A percentile compares a stretch with the other conserved stretches of the same genome.
Evolutionary conservation across 2,329 filamentous ascomycete species (phyloP).

Genomic region (Metarhizium album): DNA sequence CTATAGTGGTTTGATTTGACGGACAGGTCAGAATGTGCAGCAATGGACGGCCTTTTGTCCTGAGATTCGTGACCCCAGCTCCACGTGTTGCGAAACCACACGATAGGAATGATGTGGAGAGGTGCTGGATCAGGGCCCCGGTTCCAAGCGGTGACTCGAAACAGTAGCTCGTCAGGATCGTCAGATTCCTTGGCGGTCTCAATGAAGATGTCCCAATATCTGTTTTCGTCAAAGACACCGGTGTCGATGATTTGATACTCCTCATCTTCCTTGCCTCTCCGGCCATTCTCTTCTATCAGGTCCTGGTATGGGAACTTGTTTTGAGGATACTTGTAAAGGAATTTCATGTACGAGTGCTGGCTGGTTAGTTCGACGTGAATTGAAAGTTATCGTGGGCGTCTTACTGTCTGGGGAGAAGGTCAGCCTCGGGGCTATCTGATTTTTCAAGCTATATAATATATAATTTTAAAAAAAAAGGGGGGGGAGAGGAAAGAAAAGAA

Average conservation of each 20-base stretch:
- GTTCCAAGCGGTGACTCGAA: constrained; percentile 94
- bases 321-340: constrained; percentile 95
- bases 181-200: constrained; percentile 93
- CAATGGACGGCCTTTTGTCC: constrained; percentile 71
- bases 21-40: constrained; percentile 52
- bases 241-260: constrained; percentile 93
- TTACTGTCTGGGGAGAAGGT: constrained; percentile 32
- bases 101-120: constrained; percentile 84
- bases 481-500: not conserved
- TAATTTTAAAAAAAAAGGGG: too few relatives aligned
- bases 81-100: constrained; percentile 98
- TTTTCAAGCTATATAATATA: too few relatives aligned
- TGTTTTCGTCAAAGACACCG: constrained; percentile 74
- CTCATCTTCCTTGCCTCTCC: constrained; percentile 60
- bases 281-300: constrained; percentile 72
- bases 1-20: constrained; percentile 69
- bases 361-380: constrained; percentile 6
- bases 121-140: constrained; percentile 82
- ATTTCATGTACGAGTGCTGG: constrained; percentile 98
- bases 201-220: constrained; percentile 96
- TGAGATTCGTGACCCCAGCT: constrained; percentile 74
- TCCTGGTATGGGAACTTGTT: constrained; percentile 85
- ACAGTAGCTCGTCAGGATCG: constrained; percentile 81
- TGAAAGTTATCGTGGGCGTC: constrained; percentile 3
- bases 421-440: constrained; percentile 6